Percentiles rank a stretch among this genome's conserved stretches.
Evolutionary conservation across 169 alveolate genomes (phyloP).

Genomic region (Toxoplasma gondii): DNA sequence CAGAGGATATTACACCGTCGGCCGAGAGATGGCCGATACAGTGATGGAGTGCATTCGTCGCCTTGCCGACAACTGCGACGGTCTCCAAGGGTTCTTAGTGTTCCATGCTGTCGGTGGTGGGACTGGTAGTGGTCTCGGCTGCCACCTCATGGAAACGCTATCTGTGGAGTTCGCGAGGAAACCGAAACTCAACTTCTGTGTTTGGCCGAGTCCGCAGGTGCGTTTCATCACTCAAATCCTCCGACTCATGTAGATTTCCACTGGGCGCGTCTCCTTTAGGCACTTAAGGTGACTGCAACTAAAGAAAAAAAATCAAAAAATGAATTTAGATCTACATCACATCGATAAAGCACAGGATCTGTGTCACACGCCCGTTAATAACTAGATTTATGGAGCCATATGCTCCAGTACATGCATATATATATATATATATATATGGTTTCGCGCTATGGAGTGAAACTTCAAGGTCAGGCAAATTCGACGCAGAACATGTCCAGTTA

Average conservation of each 20-base stretch:
- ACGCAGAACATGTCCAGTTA: too few species aligned
- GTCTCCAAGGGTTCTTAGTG: conserved; percentile 97
- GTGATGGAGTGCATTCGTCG: conserved; percentile 96
- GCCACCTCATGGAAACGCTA: conserved; percentile 96
- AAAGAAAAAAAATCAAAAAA: too few species aligned
- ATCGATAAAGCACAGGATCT: too few species aligned
- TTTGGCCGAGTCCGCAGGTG: conserved; percentile 98
- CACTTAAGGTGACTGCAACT: too few species aligned
- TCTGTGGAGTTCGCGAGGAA: conserved; percentile 97
- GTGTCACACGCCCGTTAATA: too few species aligned
- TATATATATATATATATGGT: too few species aligned
- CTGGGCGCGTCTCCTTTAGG: too few species aligned
- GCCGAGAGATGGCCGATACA: conserved; percentile 95
- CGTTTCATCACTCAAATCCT: background rate
- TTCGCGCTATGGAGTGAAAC: too few species aligned
- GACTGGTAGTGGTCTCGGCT: conserved; percentile 99
- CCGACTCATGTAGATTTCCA: background rate
- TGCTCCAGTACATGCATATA: too few species aligned
- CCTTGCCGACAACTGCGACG: conserved; percentile 98
- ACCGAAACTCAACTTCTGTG: conserved; percentile 94
- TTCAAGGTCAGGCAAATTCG: too few species aligned
- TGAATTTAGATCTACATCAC: too few species aligned
- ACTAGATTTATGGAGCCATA: too few species aligned
- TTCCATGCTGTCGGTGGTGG: conserved; percentile 99
- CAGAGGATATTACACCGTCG: conserved; percentile 98